Conservation (phyloP, 192 early-diverging fungal genomes). For the Coemansia sp. region DNA sequence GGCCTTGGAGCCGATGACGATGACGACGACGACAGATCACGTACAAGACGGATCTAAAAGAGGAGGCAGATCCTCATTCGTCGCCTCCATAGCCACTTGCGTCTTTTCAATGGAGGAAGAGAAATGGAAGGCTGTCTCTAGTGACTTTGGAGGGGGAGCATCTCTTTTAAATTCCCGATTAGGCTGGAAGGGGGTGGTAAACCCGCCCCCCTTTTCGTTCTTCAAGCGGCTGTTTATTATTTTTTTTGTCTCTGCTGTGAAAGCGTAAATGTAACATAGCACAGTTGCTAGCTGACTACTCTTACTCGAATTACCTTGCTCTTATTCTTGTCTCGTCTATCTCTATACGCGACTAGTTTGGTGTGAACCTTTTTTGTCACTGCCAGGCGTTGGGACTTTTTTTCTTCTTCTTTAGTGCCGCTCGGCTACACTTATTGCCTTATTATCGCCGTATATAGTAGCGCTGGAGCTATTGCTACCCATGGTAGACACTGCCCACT, state of each 20-base stretch:
- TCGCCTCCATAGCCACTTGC: not conserved
- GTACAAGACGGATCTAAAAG: not conserved
- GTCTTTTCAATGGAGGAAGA: not conserved
- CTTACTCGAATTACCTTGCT: not conserved
- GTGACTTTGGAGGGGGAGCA: no score
- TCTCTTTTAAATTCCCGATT: not conserved
- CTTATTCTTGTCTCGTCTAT: not conserved
- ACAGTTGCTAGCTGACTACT: not conserved
- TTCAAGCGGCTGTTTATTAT: not conserved
- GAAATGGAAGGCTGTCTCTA: not conserved
- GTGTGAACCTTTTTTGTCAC: not conserved
- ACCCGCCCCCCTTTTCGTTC: constrained; percentile 1
- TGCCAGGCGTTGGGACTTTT: not conserved
- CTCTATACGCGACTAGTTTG: not conserved
- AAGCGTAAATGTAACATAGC: not conserved
- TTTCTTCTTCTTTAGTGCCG: not conserved
- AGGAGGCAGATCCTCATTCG: not conserved
- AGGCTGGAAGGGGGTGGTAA: not conserved
- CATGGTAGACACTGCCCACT: constrained; percentile 1
- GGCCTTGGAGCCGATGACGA: not conserved
- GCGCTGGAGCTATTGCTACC: not conserved
- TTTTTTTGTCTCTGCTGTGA: not conserved
- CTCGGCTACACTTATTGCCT: not conserved
- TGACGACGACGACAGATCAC: not conserved
- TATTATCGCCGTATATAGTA: not conserved